A percentile compares a stretch with the other conserved stretches of the same genome.
Conservation (phyloP, 1,284 basidiomycete genomes). For the Inonotus hispidus region DNA sequence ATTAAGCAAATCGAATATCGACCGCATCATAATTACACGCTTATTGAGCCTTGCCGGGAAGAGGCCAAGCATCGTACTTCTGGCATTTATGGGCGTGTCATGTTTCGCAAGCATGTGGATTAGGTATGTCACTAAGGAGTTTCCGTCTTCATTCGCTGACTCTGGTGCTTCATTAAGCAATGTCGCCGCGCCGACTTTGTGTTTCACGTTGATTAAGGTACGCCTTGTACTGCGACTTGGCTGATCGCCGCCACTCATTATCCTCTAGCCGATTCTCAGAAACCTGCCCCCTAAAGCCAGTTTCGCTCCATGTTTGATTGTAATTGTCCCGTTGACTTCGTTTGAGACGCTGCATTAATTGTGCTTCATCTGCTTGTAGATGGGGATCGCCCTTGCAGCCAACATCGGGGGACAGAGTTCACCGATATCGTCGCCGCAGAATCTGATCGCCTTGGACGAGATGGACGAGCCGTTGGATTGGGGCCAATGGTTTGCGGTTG, state of each 20-base stretch:
- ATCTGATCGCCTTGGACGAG: conserved; percentile 84
- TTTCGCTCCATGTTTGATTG: conserved; percentile 90
- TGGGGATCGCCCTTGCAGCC: conserved; percentile 94
- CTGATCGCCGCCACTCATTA: conserved; percentile 4
- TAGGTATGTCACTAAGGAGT: conserved; percentile 46
- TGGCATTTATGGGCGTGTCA: conserved; percentile 95
- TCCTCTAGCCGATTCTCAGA: conserved; percentile 80
- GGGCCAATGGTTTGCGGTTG: conserved; percentile 92
- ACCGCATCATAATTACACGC: conserved; percentile 90
- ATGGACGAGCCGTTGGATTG: conserved; percentile 91
- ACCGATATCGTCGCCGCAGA: conserved; percentile 94
- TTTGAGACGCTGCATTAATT: not conserved
- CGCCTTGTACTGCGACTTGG: conserved; percentile 25
- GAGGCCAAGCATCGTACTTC: conserved; percentile 78
- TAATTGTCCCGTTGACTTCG: conserved; percentile 35
- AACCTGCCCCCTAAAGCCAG: conserved; percentile 84
- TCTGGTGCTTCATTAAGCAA: conserved; percentile 50
- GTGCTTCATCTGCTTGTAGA: conserved; percentile 38
- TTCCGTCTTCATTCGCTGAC: conserved; percentile 25
- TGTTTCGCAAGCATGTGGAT: conserved; percentile 99
- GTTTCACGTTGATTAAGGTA: conserved; percentile 94
- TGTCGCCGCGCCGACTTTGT: conserved; percentile 95
- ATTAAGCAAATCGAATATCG: conserved; percentile 95
- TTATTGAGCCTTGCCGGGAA: conserved; percentile 90
- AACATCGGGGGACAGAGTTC: conserved; percentile 98